Evolutionary conservation across 2,329 filamentous ascomycete species (phyloP).

Genomic region (Herpotrichia juniperi): DNA sequence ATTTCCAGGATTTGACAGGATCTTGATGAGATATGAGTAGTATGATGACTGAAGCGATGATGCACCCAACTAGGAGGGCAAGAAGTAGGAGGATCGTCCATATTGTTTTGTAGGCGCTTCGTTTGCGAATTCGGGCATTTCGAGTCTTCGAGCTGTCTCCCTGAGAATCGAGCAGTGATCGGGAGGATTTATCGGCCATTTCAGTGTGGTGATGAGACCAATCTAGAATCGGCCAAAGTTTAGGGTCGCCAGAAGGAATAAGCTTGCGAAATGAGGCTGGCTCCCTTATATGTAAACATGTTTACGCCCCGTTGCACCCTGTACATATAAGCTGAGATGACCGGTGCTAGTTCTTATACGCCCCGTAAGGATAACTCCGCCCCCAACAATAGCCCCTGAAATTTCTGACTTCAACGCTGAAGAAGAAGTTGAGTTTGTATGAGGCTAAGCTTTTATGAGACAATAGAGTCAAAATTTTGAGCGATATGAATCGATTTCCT

Average conservation of each 20-base stretch:
- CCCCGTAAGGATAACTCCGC: too few relatives aligned
- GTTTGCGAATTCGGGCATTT: slow-evolving; percentile 4
- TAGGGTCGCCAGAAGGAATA: neutral
- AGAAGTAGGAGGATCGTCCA: slow-evolving; percentile 5
- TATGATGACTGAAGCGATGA: slow-evolving; percentile 9
- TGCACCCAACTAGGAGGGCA: slow-evolving; percentile 8
- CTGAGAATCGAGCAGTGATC: slow-evolving; percentile 9
- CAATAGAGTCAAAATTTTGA: too few relatives aligned
- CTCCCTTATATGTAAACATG: too few relatives aligned
- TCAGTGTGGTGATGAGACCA: neutral
- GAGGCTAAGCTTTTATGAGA: too few relatives aligned
- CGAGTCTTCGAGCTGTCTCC: slow-evolving; percentile 1
- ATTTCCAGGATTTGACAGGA: slow-evolving; percentile 10
- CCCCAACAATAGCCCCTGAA: too few relatives aligned
- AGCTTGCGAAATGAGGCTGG: neutral
- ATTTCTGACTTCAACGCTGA: too few relatives aligned
- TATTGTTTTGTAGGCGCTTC: slow-evolving; percentile 11
- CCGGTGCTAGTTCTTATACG: too few relatives aligned
- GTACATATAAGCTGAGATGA: too few relatives aligned
- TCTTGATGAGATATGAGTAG: slow-evolving; percentile 14
- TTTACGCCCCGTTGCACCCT: too few relatives aligned
- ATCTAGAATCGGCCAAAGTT: neutral
- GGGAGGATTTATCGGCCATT: slow-evolving; percentile 13
- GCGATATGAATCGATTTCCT: too few relatives aligned
- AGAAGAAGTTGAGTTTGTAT: too few relatives aligned